Evolutionary conservation across 352 stramenopile species (phyloP).

Genomic region (Pythium coloratum): DNA sequence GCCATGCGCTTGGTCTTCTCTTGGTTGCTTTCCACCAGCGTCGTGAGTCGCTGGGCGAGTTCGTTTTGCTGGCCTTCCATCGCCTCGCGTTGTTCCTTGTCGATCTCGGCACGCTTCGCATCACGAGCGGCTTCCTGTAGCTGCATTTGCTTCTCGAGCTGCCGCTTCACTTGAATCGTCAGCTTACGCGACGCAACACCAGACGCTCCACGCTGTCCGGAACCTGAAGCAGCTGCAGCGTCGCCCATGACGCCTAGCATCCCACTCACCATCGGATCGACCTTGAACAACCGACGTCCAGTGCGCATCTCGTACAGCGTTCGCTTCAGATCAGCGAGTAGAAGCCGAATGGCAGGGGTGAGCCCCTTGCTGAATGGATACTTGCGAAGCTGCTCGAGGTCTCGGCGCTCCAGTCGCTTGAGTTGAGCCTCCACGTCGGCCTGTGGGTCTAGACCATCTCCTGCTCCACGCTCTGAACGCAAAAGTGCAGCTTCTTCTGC

Average conservation of each 20-base stretch:
- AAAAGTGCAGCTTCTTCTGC: slow-evolving; percentile 27
- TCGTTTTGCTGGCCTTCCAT: slow-evolving; percentile 41
- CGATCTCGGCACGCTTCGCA: slow-evolving; percentile 21
- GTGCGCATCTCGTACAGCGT: slow-evolving; percentile 43
- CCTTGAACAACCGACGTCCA: slow-evolving; percentile 46
- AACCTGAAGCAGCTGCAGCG: neutral
- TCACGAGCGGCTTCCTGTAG: slow-evolving; percentile 19
- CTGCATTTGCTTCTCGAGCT: slow-evolving; percentile 51
- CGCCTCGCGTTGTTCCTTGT: slow-evolving; percentile 28
- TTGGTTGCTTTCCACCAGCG: slow-evolving; percentile 53
- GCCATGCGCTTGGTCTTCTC: slow-evolving; percentile 58
- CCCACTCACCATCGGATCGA: slow-evolving; percentile 44
- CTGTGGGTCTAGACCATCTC: slow-evolving; percentile 14
- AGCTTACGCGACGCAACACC: slow-evolving; percentile 47
- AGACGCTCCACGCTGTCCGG: neutral
- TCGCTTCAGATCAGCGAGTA: slow-evolving; percentile 48
- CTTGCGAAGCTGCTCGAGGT: slow-evolving; percentile 46
- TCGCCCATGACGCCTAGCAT: slow-evolving; percentile 26
- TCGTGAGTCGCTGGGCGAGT: slow-evolving; percentile 41
- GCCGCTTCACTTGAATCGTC: slow-evolving; percentile 39
- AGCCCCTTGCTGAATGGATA: slow-evolving; percentile 68
- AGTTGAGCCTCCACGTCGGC: slow-evolving; percentile 29
- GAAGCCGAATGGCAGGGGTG: slow-evolving; percentile 26
- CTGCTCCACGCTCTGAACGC: slow-evolving; percentile 1
- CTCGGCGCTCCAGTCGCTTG: slow-evolving; percentile 26